These are phyloP conservation scores for Scutellaria galericulata DNA, from an alignment of 257 asterid genomes.

Conservation along the genomic window DNA sequence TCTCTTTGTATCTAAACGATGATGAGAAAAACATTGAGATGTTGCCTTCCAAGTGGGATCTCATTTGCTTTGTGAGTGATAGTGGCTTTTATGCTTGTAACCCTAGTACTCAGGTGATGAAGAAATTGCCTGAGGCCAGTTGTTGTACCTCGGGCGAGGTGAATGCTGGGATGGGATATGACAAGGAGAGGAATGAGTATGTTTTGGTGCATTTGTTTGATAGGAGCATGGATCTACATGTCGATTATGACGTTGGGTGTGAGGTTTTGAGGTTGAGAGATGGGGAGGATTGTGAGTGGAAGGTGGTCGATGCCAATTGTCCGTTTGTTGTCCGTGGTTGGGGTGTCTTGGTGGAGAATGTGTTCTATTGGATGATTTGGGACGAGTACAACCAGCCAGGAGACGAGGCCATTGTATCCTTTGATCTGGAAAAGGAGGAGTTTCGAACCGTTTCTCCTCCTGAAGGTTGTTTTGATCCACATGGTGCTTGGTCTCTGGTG, in stretches of 20 bases:
- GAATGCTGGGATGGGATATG: constrained; percentile 61
- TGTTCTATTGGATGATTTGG: constrained; percentile 69
- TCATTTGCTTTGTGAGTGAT: constrained; percentile 56
- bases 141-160: constrained; percentile 60
- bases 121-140: constrained; percentile 55
- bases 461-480: constrained; percentile 49
- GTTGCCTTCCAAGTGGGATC: constrained; percentile 63
- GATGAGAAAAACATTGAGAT: constrained; percentile 48
- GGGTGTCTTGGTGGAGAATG: constrained; percentile 59
- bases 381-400: constrained; percentile 49
- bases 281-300: constrained; percentile 49
- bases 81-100: constrained; percentile 60
- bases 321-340: constrained; percentile 59
- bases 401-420: constrained; percentile 54
- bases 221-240: constrained; percentile 55
- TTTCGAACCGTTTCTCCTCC: constrained; percentile 60
- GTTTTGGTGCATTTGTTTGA: constrained; percentile 62
- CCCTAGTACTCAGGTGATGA: constrained; percentile 54
- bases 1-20: constrained; percentile 42
- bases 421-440: constrained; percentile 55
- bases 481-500: constrained; percentile 55
- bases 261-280: constrained; percentile 54
- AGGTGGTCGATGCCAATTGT: constrained; percentile 51
- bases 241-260: constrained; percentile 58
- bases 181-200: constrained; percentile 56